phyloP scores from a whole-genome alignment of 83 land plant species.

The Thuja plicata region DNA sequence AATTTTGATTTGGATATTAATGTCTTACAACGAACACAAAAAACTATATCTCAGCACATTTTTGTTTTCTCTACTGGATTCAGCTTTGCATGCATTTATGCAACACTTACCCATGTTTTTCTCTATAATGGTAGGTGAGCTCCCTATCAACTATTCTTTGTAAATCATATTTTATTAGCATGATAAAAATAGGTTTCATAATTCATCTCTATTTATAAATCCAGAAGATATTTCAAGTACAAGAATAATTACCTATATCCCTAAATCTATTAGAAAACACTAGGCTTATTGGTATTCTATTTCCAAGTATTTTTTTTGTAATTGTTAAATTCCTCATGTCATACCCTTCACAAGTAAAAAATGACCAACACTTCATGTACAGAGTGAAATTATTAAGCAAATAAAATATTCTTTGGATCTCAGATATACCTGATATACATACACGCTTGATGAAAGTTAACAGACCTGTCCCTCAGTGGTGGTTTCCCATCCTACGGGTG shows the following conservation, averaged over 20 bases:
- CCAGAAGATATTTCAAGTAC: not conserved
- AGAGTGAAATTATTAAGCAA: slow-evolving; percentile 2
- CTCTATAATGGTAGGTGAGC: slow-evolving; percentile 81
- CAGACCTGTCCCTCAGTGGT: slow-evolving; percentile 21
- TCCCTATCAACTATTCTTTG: not conserved
- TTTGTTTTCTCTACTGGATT: slow-evolving; percentile 81
- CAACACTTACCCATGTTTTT: slow-evolving; percentile 68
- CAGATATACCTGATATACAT: slow-evolving; percentile 5
- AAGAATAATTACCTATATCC: not conserved
- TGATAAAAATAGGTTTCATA: not conserved
- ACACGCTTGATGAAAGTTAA: slow-evolving; percentile 15
- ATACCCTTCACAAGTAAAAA: not conserved
- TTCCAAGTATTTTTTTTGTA: not conserved
- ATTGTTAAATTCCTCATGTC: not conserved
- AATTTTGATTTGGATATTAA: slow-evolving; percentile 58
- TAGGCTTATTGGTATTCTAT: not conserved
- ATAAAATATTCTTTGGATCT: slow-evolving; percentile 9
- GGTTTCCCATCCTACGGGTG: slow-evolving; percentile 17
- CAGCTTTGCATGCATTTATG: slow-evolving; percentile 74
- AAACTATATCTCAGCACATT: slow-evolving; percentile 70
- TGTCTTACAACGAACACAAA: slow-evolving; percentile 54
- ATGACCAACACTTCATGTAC: not conserved
- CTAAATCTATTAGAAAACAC: not conserved
- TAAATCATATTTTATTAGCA: not conserved
- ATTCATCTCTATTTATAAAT: not conserved